Evolutionary conservation across 768 basidiomycete genomes (phyloP), one percentile per base, ranked within the genome.

Genomic region (Epithele typhae): DNA sequence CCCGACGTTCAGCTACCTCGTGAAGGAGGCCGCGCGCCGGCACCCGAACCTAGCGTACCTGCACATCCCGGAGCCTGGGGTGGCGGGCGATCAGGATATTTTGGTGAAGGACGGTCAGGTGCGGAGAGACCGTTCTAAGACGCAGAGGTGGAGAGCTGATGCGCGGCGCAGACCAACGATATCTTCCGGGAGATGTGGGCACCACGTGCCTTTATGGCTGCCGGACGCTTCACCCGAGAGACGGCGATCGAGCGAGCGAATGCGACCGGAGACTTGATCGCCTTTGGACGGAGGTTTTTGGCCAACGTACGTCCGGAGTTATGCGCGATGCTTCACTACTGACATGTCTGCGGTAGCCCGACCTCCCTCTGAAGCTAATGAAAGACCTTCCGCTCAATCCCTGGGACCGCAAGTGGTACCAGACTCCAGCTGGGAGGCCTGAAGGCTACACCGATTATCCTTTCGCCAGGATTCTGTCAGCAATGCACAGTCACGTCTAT

Each of bases 1-100:
- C 3, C 75, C 77, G 0, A 76, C 76, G 9, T 83, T 76, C 64
- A 52, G 66, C 0, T 68, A 79, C 58, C 51, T 81, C 30, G 66
- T 74, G 24, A 41, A 61, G 4, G 43, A 67, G 21, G 49, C 83
- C 14, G 61, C 59, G 23, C 43, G 58, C 8, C 45, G 45, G 2
- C 67, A 72, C 50, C 73, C 77, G 4, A 45, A 70, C 21, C 57
- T 70, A 3, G 70, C 65, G 19, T 71, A 72, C 58, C 30, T 71
- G 21, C 65, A 72, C 55, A 35, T 66, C 35, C 51, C 63, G 6
- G 64, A 68, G 52, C 58, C 66, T 12, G 40, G 53, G 3, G 25
- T 45, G 4, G 19, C 18, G 9, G 48, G 48, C 12, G n/a, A 30
- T 27, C 15, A 23, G 4, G 55, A 52, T 19, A 19, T 46, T 9